Base-by-base conservation (phyloP, 805 yeast genomes). In the Metschnikowia similis region DNA sequence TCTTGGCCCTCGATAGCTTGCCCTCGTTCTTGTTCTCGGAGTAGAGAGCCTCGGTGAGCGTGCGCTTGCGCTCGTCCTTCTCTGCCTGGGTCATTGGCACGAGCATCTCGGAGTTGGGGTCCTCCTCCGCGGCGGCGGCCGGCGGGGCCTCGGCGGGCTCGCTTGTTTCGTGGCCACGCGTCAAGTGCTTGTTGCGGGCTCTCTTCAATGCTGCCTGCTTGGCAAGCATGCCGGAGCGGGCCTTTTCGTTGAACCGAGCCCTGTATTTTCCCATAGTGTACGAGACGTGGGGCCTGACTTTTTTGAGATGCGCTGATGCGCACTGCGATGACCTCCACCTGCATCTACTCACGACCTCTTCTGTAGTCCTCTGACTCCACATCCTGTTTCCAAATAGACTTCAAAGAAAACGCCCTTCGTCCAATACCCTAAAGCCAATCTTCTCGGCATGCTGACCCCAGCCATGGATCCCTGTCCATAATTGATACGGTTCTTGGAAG, bases 201-300 rank as follows among this genome's bases (percentile, higher is more conserved):
- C 70, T 68, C 55, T 82, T 84, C 59, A 89, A 71, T 44, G 83
- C 83, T 30, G 84, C 82, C 64, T 85, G 87, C 73, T 85, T 88
- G 29, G 89, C 83, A 60, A 89, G 83, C 77, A 86, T 85, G 16
- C 96, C 96, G 2, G 89, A 64, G 32, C 96, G 82, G 49, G 94
- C 96, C 70, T 86, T 87, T 65, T 85, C 96, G 64, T 89, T 89
- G 72, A 84, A 86, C 53, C 96, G 68, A 66, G 81, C 80, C 57
- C 94, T 78, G 64, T 87, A 88, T 53, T 85, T 86, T 50, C 92
- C 96, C 96, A 89, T 89, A n/a, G 45, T n/a, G 37, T 32, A 41
- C 30, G 21, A 41, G 39, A 42, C 55, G 40, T 41, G 41, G 28
- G n/a, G 41, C 35, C 27, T 26, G 51, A 11, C 27, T 31, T 41